phyloP scores from a whole-genome alignment of 192 early-diverging fungal genomes.

The Linderina pennispora region DNA sequence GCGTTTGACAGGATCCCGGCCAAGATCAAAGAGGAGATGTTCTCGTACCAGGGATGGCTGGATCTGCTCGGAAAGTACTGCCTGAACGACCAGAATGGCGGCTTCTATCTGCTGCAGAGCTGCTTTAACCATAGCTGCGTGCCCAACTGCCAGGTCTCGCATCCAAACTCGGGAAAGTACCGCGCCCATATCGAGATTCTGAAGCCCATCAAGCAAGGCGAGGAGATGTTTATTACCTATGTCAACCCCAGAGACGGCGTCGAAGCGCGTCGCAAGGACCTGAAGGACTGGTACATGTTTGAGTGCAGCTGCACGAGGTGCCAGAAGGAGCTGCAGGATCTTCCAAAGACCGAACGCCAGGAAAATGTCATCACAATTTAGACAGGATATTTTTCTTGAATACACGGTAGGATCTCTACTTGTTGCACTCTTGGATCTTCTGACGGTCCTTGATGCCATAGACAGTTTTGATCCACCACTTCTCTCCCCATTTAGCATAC shows the following conservation, averaged over 20 bases:
- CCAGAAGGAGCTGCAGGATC: conserved; percentile 35
- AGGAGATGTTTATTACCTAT: conserved; percentile 56
- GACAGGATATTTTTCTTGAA: too few species aligned
- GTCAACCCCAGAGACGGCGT: conserved; percentile 53
- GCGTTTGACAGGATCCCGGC: conserved; percentile 44
- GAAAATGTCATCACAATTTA: too few species aligned
- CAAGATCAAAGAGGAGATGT: conserved; percentile 39
- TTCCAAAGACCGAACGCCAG: too few species aligned
- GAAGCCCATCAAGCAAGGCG: conserved; percentile 52
- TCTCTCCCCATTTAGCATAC: too few species aligned
- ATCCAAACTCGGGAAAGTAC: conserved; percentile 49
- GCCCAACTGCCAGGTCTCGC: conserved; percentile 50
- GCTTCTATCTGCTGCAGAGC: conserved; percentile 54
- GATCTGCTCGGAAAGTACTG: conserved; percentile 54
- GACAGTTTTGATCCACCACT: too few species aligned
- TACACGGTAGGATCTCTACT: too few species aligned
- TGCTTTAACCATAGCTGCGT: conserved; percentile 54
- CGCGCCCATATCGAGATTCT: conserved; percentile 47
- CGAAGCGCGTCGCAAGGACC: conserved; percentile 46
- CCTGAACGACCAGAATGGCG: conserved; percentile 60
- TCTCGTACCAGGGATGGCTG: conserved; percentile 51
- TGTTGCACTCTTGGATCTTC: too few species aligned
- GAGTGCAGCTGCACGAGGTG: conserved; percentile 55
- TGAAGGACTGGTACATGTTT: conserved; percentile 55
- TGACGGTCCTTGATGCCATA: too few species aligned